These are phyloP conservation scores for Orbilia brochopaga DNA, from an alignment of 2,329 filamentous ascomycete genomes.

Conservation along the genomic window DNA sequence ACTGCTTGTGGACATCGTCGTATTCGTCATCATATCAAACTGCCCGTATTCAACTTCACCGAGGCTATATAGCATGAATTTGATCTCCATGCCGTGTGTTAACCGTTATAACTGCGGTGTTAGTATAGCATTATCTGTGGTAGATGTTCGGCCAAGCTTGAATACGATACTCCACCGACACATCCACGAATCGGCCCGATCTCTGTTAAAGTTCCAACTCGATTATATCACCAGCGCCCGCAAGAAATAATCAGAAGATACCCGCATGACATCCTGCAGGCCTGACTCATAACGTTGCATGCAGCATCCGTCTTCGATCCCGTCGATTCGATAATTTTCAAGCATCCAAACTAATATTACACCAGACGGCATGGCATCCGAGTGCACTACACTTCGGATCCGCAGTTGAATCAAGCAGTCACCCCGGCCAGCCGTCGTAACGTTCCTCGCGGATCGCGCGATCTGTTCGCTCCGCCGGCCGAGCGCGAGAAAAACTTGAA, in stretches of 20 bases:
- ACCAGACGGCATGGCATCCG: too few relatives aligned
- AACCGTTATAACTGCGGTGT: too few relatives aligned
- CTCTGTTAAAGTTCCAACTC: not conserved
- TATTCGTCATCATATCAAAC: not conserved
- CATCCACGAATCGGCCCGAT: not conserved
- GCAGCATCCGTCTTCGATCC: not conserved
- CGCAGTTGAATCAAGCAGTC: too few relatives aligned
- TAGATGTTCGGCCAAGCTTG: too few relatives aligned
- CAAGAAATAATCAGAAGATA: not conserved
- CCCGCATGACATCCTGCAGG: constrained; percentile 13
- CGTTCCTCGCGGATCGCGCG: not conserved
- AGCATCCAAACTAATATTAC: too few relatives aligned
- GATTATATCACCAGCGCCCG: not conserved
- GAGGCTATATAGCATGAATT: not conserved
- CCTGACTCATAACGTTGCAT: constrained; percentile 11
- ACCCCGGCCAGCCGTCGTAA: too few relatives aligned
- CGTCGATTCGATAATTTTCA: not conserved
- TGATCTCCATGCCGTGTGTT: not conserved
- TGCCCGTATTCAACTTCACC: not conserved
- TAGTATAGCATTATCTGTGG: too few relatives aligned
- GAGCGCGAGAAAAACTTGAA: not conserved
- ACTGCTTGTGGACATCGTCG: not conserved
- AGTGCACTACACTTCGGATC: too few relatives aligned
- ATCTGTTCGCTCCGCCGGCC: not conserved
- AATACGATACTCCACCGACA: not conserved